A percentile compares a stretch with the other conserved stretches of the same genome.
Evolutionary conservation across 345 rosid genomes (phyloP).

Genomic region (Linum lewisii): DNA sequence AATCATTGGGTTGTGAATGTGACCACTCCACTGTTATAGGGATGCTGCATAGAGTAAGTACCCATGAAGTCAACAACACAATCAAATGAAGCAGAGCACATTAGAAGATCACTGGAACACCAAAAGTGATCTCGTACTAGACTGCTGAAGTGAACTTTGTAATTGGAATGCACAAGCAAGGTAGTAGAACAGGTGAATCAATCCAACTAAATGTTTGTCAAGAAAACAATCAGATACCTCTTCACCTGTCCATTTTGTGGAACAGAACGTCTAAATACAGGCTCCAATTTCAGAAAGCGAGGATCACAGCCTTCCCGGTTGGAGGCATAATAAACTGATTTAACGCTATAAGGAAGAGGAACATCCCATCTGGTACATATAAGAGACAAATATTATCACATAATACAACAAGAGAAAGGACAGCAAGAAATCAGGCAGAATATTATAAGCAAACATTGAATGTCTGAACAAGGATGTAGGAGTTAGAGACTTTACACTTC

Average conservation of each 20-base stretch:
- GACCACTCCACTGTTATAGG: conserved; percentile 93
- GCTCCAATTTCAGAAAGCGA: conserved; percentile 72
- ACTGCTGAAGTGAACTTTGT: too few species aligned
- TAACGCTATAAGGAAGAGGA: conserved; percentile 54
- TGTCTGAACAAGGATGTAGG: not conserved
- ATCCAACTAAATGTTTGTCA: too few species aligned
- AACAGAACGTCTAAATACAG: conserved; percentile 70
- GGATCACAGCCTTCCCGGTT: conserved; percentile 63
- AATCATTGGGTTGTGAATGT: conserved; percentile 44
- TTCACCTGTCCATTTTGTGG: conserved; percentile 51
- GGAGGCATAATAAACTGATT: conserved; percentile 45
- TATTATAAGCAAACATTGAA: conserved; percentile 8
- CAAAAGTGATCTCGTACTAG: not conserved
- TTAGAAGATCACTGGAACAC: not conserved
- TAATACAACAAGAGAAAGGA: conserved; percentile 2
- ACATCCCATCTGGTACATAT: conserved; percentile 87
- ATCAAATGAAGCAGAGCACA: conserved; percentile 13
- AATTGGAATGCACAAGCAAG: too few species aligned
- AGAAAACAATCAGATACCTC: conserved; percentile 38
- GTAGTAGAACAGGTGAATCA: too few species aligned
- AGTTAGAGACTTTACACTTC: conserved; percentile 68
- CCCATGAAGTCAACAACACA: conserved; percentile 16
- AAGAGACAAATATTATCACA: conserved; percentile 3
- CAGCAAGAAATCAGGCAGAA: not conserved
- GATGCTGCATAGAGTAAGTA: conserved; percentile 37